Conservation (phyloP, 2,329 filamentous ascomycete genomes). For the Lasiodiplodia gonubiensis region DNA sequence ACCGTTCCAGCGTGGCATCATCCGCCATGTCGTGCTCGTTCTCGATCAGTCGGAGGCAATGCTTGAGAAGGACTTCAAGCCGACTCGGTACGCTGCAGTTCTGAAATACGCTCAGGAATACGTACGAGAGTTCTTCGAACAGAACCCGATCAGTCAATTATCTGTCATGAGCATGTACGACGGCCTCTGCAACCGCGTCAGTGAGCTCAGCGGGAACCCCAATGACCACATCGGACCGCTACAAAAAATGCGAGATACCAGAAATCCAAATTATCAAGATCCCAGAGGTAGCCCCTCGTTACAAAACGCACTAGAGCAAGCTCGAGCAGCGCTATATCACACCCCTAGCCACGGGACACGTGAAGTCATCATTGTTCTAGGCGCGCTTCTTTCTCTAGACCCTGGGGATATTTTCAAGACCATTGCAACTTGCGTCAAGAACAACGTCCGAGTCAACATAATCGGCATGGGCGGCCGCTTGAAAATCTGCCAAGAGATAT, state of each 20-base stretch:
- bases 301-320: conserved; percentile 97
- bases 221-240: conserved; percentile 83
- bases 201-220: conserved; percentile 90
- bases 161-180: conserved; percentile 93
- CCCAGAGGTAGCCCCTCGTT: conserved; percentile 62
- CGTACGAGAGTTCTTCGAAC: conserved; percentile 93
- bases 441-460: conserved; percentile 85
- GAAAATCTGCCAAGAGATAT: conserved; percentile 89
- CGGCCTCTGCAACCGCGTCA: conserved; percentile 83
- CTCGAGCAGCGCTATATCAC: conserved; percentile 87
- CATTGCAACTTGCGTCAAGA: conserved; percentile 75
- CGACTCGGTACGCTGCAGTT: conserved; percentile 81
- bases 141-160: conserved; percentile 96
- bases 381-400: conserved; percentile 86
- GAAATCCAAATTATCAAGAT: conserved; percentile 68
- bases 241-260: conserved; percentile 65
- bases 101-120: conserved; percentile 86
- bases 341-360: conserved; percentile 91
- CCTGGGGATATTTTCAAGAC: conserved; percentile 96
- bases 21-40: conserved; percentile 90
- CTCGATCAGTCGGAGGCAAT: conserved; percentile 93
- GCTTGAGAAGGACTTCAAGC: conserved; percentile 91
- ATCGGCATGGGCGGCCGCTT: conserved; percentile 92
- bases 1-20: conserved; percentile 93
- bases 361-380: conserved; percentile 90